Conservation (phyloP, 208 protist species). For the Trypanosoma cruzi region DNA sequence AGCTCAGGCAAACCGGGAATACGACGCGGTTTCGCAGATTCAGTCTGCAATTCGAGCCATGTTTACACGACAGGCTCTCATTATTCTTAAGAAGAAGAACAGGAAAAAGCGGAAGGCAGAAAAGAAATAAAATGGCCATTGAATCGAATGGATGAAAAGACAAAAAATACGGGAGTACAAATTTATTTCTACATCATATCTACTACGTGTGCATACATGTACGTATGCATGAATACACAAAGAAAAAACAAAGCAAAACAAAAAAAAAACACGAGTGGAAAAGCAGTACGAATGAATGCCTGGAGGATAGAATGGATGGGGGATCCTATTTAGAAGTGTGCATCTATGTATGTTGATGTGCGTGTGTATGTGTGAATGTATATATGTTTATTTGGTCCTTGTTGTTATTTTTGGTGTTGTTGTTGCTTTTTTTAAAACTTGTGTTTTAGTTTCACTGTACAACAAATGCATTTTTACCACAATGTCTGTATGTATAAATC, state of each 20-base stretch:
- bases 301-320: too few species aligned
- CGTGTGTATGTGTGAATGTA: slow-evolving; percentile 2
- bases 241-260: too few species aligned
- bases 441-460: too few species aligned
- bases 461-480: too few species aligned
- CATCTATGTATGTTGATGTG: background rate
- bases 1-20: slow-evolving; percentile 45
- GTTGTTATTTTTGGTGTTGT: too few species aligned
- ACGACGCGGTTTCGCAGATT: slow-evolving; percentile 75
- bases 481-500: too few species aligned
- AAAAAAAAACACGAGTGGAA: too few species aligned
- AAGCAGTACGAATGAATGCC: too few species aligned
- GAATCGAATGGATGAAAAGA: background rate
- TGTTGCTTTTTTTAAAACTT: too few species aligned
- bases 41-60: slow-evolving; percentile 81
- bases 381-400: background rate
- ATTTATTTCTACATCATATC: background rate
- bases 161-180: background rate
- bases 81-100: slow-evolving; percentile 77
- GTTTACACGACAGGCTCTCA: slow-evolving; percentile 74
- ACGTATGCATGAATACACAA: background rate
- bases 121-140: slow-evolving; percentile 2
- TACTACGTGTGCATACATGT: slow-evolving; percentile 3
- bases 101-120: slow-evolving; percentile 59
- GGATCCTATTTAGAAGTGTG: background rate